A percentile compares a stretch with the other conserved stretches of the same genome.
Evolutionary conservation across 2,329 filamentous ascomycete species (phyloP).

Genomic region (Neophaeococcomyces aloes): DNA sequence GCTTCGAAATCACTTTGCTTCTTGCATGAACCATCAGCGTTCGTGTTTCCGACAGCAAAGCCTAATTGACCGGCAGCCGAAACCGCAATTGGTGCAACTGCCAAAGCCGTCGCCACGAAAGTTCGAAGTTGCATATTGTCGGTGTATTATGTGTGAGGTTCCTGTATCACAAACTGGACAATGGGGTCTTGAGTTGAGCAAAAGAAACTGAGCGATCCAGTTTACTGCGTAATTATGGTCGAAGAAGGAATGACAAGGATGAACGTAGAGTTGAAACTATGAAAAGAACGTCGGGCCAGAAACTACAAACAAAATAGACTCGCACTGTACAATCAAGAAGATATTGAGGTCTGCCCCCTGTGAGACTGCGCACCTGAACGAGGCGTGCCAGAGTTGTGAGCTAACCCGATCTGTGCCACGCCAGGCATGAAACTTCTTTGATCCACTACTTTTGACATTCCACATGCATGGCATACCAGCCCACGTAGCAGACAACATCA

Average conservation of each 20-base stretch:
- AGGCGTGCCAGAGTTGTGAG: too few relatives aligned
- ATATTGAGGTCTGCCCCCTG: not conserved
- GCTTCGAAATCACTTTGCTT: slow-evolving; percentile 49
- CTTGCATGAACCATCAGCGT: slow-evolving; percentile 53
- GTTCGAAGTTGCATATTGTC: slow-evolving; percentile 37
- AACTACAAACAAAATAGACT: slow-evolving; percentile 8
- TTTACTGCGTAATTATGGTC: not conserved
- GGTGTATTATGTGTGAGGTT: not conserved
- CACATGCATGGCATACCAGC: too few relatives aligned
- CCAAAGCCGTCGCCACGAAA: slow-evolving; percentile 32
- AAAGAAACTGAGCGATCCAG: slow-evolving; percentile 4
- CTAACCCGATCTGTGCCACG: too few relatives aligned
- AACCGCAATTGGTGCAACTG: slow-evolving; percentile 38
- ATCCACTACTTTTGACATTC: too few relatives aligned
- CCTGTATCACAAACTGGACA: too few relatives aligned
- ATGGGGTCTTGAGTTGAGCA: too few relatives aligned
- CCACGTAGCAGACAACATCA: not conserved
- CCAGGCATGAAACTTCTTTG: too few relatives aligned
- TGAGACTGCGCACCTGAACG: too few relatives aligned
- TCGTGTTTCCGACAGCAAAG: slow-evolving; percentile 57
- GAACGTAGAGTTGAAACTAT: not conserved
- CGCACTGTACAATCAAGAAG: too few relatives aligned
- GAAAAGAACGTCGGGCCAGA: slow-evolving; percentile 8
- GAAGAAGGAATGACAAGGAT: slow-evolving; percentile 10
- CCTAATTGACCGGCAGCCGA: slow-evolving; percentile 48